These are phyloP conservation scores for Pholiota microspora DNA, from an alignment of 768 basidiomycete species.

Conservation along the genomic window DNA sequence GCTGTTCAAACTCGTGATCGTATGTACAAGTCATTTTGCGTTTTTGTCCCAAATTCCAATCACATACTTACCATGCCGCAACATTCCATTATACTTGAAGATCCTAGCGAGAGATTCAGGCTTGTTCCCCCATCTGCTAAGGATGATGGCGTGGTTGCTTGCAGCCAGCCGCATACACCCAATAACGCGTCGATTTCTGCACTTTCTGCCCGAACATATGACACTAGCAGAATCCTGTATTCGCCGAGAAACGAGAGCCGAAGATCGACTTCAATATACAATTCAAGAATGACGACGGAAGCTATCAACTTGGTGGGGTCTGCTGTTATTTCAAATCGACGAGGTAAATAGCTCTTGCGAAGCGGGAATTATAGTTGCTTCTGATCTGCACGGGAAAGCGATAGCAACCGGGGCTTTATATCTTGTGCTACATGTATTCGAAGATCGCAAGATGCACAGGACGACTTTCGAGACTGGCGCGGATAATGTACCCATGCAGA, in stretches of 20 bases:
- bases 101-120: slow-evolving; percentile 32
- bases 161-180: slow-evolving; percentile 38
- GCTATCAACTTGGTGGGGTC: slow-evolving; percentile 31
- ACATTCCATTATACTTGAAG: slow-evolving; percentile 25
- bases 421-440: slow-evolving; percentile 39
- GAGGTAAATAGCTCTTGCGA: slow-evolving; percentile 34
- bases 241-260: slow-evolving; percentile 32
- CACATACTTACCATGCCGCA: slow-evolving; percentile 32
- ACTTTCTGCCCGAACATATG: slow-evolving; percentile 34
- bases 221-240: slow-evolving; percentile 33
- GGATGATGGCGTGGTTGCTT: slow-evolving; percentile 35
- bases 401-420: slow-evolving; percentile 45
- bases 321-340: slow-evolving; percentile 40
- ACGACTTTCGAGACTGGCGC: slow-evolving; percentile 38
- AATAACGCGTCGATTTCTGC: slow-evolving; percentile 33
- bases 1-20: too few relatives aligned
- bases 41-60: too few relatives aligned
- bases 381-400: slow-evolving; percentile 34
- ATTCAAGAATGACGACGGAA: slow-evolving; percentile 24
- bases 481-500: slow-evolving; percentile 42
- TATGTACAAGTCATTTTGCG: too few relatives aligned
- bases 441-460: slow-evolving; percentile 38
- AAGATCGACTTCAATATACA: slow-evolving; percentile 40
- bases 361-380: slow-evolving; percentile 37
- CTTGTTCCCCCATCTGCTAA: slow-evolving; percentile 31